phyloP scores from a whole-genome alignment of 176 grass and related monocot species.

The Rhynchospora pubera region DNA sequence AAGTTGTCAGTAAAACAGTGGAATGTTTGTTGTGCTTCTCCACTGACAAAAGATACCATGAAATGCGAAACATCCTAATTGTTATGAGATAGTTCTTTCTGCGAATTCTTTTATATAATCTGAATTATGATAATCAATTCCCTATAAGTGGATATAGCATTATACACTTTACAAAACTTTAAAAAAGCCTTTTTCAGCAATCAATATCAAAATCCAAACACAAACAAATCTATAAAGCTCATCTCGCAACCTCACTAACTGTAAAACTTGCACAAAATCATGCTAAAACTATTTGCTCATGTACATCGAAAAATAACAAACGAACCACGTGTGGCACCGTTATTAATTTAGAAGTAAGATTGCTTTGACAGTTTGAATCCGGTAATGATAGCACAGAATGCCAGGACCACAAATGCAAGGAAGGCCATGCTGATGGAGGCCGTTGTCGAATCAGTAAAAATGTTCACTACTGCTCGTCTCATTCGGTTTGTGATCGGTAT shows the following conservation, averaged over 20 bases:
- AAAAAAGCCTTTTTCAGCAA: slow-evolving; percentile 11
- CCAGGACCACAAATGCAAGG: slow-evolving; percentile 62
- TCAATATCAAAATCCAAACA: neutral
- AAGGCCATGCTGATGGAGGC: slow-evolving; percentile 84
- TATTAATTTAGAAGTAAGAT: slow-evolving; percentile 54
- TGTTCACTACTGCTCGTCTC: slow-evolving; percentile 61
- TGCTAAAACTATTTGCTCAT: neutral
- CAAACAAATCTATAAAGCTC: slow-evolving; percentile 7
- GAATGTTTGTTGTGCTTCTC: neutral
- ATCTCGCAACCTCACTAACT: neutral
- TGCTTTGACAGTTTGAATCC: slow-evolving; percentile 79
- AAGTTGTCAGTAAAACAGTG: neutral
- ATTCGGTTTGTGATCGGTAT: slow-evolving; percentile 82
- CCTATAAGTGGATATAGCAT: neutral
- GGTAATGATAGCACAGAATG: slow-evolving; percentile 54
- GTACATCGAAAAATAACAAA: slow-evolving; percentile 13
- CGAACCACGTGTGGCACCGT: neutral
- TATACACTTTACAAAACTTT: neutral
- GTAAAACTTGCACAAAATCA: slow-evolving; percentile 7
- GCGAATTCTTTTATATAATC: neutral
- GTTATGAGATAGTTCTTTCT: neutral
- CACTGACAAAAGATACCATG: neutral
- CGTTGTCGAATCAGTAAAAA: slow-evolving; percentile 53
- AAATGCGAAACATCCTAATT: neutral
- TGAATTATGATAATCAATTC: neutral